phyloP scores from a whole-genome alignment of 2,329 filamentous ascomycete species.

The Apiospora phragmitis region DNA sequence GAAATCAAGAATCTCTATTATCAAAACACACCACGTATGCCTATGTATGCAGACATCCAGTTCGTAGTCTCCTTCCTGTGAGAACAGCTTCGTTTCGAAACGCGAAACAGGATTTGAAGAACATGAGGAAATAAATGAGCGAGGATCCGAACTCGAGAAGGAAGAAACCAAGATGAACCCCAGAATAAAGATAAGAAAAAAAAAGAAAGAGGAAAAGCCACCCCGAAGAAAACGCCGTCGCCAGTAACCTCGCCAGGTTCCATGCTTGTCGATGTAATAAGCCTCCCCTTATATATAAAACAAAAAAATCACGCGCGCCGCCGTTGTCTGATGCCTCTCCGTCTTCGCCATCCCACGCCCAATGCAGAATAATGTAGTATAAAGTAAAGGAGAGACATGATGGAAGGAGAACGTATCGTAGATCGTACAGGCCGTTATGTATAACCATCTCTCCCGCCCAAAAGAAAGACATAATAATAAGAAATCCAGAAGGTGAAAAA shows the following conservation, averaged over 20 bases:
- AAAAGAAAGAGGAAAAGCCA: not conserved
- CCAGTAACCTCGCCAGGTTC: not conserved
- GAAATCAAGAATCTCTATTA: not conserved
- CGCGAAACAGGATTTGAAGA: constrained; percentile 2
- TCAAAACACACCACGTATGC: constrained; percentile 1
- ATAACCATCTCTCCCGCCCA: not conserved
- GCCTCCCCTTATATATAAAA: not conserved
- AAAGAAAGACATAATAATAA: constrained; percentile 13
- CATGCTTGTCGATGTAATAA: not conserved
- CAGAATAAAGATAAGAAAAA: constrained; percentile 17
- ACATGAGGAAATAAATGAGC: constrained; percentile 16
- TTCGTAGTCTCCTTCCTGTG: not conserved
- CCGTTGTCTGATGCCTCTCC: not conserved
- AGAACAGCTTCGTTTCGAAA: not conserved
- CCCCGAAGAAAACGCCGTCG: not conserved
- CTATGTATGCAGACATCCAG: not conserved
- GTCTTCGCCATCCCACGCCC: not conserved
- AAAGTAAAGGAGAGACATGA: not conserved
- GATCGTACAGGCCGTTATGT: not conserved
- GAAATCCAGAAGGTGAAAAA: not conserved
- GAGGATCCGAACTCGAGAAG: constrained; percentile 25
- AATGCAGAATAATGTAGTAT: not conserved
- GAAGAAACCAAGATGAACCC: constrained; percentile 15
- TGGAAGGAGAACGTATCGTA: not conserved
- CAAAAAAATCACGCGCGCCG: not conserved